These are phyloP conservation scores for Eucalyptus erythrocorys DNA, from an alignment of 345 rosid species.

Conservation along the genomic window DNA sequence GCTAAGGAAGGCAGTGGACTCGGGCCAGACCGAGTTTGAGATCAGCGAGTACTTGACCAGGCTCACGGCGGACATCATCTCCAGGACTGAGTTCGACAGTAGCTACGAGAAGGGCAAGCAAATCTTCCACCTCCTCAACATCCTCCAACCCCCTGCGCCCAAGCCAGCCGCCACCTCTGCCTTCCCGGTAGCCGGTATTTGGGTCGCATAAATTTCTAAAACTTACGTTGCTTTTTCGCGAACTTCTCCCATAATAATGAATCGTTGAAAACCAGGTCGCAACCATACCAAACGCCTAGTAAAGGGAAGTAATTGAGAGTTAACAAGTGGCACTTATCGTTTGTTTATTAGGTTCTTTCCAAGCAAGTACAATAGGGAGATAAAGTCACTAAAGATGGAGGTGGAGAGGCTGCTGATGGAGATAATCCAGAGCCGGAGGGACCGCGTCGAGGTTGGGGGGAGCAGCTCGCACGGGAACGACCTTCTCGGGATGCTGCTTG, in stretches of 20 bases:
- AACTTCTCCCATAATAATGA: background rate
- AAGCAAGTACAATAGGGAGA: slow-evolving; percentile 75
- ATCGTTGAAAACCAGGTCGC: no score
- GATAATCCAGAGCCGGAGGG: slow-evolving; percentile 70
- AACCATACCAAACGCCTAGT: background rate
- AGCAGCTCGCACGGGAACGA: slow-evolving; percentile 75
- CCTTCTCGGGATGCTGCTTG: slow-evolving; percentile 62
- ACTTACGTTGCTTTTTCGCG: background rate
- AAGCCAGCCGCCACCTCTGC: slow-evolving; percentile 71
- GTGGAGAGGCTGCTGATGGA: slow-evolving; percentile 77
- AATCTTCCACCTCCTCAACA: slow-evolving; percentile 52
- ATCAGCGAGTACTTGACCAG: slow-evolving; percentile 65
- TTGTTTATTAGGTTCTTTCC: slow-evolving; percentile 63
- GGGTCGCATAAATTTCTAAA: background rate
- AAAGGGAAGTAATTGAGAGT: background rate
- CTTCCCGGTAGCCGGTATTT: slow-evolving; percentile 85
- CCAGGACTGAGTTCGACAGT: slow-evolving; percentile 73
- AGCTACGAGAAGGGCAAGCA: slow-evolving; percentile 77
- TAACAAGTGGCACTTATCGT: background rate
- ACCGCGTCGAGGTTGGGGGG: slow-evolving; percentile 67
- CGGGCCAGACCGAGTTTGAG: slow-evolving; percentile 64
- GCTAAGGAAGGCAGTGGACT: slow-evolving; percentile 25
- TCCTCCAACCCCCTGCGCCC: slow-evolving; percentile 65
- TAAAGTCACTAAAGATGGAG: slow-evolving; percentile 63
- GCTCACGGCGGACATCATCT: slow-evolving; percentile 78